Conservation (phyloP, 345 rosid species). For the Syzygium oleosum region DNA sequence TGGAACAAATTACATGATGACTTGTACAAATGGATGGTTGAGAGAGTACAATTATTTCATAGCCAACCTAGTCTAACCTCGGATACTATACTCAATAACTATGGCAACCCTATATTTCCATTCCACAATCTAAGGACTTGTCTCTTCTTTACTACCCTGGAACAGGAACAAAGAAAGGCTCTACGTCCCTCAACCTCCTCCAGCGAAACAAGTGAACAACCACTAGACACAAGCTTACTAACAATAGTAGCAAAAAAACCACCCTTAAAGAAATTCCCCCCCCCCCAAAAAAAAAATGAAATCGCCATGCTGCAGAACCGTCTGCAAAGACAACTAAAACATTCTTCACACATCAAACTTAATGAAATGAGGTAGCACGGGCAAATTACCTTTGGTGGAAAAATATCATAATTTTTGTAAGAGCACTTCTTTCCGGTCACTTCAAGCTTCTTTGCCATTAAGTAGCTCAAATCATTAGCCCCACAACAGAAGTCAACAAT, state of each 20-base stretch:
- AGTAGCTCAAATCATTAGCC: slow-evolving; percentile 77
- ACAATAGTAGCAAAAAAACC: no score
- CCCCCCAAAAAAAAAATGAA: neutral
- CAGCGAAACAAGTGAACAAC: neutral
- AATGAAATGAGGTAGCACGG: neutral
- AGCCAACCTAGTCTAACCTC: neutral
- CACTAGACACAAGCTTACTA: neutral
- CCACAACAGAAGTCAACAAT: slow-evolving; percentile 94
- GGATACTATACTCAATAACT: neutral
- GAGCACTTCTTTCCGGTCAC: slow-evolving; percentile 69
- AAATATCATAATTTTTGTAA: slow-evolving; percentile 60
- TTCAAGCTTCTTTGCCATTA: slow-evolving; percentile 73
- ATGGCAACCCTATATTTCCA: neutral
- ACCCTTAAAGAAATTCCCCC: no score
- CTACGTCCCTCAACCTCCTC: neutral
- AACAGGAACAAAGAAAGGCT: no score
- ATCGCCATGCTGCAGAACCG: neutral
- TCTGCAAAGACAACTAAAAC: neutral
- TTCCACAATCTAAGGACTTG: neutral
- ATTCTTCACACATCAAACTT: neutral
- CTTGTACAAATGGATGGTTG: neutral
- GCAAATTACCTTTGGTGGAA: slow-evolving; percentile 60
- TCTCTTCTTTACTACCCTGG: neutral
- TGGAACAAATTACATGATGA: neutral
- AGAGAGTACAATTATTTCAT: neutral